Evolutionary conservation across 371 early-diverging fungal genomes (phyloP).

Genomic region (Mucor sp.): DNA sequence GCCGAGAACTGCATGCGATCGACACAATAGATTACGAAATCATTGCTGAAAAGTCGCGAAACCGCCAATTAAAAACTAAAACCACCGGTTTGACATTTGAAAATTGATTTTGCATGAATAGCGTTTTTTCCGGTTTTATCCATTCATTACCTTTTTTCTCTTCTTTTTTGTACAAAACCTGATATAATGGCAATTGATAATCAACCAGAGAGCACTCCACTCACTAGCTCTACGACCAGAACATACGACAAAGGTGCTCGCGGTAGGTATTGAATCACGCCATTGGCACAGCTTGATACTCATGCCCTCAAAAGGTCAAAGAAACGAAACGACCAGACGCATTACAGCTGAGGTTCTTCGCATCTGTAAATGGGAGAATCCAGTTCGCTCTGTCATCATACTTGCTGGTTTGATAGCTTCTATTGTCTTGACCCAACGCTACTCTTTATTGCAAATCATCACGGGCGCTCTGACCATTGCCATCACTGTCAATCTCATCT

Average conservation of each 20-base stretch:
- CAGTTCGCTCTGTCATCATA: constrained; percentile 26
- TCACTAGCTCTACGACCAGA: not conserved
- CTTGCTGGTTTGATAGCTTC: constrained; percentile 13
- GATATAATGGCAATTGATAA: not conserved
- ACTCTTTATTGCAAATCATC: constrained; percentile 37
- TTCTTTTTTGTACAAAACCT: not conserved
- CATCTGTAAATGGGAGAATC: constrained; percentile 36
- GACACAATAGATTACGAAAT: not conserved
- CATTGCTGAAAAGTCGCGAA: not conserved
- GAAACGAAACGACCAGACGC: constrained; percentile 1
- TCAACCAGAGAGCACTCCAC: not conserved
- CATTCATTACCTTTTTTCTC: not conserved
- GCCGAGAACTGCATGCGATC: not conserved
- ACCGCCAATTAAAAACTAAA: not conserved
- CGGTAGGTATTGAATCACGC: not conserved
- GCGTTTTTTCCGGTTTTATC: not conserved
- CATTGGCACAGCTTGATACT: not conserved
- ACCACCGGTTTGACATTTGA: not conserved
- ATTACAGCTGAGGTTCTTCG: not conserved
- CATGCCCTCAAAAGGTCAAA: not conserved
- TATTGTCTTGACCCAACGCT: constrained; percentile 22
- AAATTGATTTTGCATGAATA: not conserved
- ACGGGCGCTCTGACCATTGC: constrained; percentile 28
- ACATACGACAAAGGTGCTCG: not conserved
- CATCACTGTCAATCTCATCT: constrained; percentile 29